Base-by-base conservation (phyloP, 106 monocot species). In the Acorus gramineus region DNA sequence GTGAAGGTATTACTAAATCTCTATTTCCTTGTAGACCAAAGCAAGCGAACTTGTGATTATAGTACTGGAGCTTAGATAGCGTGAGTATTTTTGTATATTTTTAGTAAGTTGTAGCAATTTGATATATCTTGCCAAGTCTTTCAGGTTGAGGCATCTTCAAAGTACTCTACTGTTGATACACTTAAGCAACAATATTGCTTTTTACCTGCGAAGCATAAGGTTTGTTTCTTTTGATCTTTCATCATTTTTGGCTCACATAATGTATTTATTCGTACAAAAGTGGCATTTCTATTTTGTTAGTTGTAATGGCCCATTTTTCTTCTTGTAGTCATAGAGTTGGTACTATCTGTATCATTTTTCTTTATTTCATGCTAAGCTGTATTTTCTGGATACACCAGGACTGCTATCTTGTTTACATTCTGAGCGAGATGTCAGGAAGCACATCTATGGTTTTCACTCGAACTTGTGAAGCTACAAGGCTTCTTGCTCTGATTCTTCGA, bases 121-220 rank as follows among this genome's bases (percentile, higher is more conserved):
- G 28, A 67, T 44, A 44, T 52, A 28, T 43, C 47, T 50, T 52
- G 4, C 43, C 67, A 42, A 5, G 55, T 51, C 47, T 71, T 73
- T 59, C 78, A 96, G 95, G 82, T 96, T 71, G 95, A 96, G 61
- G 74, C 80, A 57, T 78, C 82, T 8, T 87, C 87, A 6, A 96
- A 90, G 59, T 96, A 96, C 68, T 85, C 95, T 4, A 96, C 95
- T 4, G 90, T 90, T 67, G 95, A 90, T 57, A 90, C 95, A 6
- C 87, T 90, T 10, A 90, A 83, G 67, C 90, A 96, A 64, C 73
- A 87, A 54, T 96, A 76, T 28, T 59, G 66, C 2, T 80, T 96
- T 57, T 68, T 87, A 65, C 90, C 95, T 67, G 90, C 90, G n/a
- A 87, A 81, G 64, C 57, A 80, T 65, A 96, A 96, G 95, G 95